phyloP scores from a whole-genome alignment of 495 filamentous ascomycete species.

The Lophium mytilinum region DNA sequence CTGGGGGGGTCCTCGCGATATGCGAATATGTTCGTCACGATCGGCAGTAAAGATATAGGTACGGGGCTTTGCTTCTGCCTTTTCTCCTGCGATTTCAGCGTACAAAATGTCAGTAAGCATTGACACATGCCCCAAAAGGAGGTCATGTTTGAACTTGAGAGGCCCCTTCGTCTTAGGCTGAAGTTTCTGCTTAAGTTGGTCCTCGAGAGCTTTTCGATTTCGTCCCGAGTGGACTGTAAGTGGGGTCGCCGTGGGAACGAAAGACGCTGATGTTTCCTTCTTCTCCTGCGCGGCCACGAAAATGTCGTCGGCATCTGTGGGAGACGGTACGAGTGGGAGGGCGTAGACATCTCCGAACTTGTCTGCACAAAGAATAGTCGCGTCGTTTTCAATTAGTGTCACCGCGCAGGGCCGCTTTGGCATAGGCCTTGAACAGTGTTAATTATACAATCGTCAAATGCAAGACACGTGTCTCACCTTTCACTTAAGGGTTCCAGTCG shows the following conservation, averaged over 20 bases:
- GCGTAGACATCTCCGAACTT: constrained; percentile 96
- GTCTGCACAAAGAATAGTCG: constrained; percentile 70
- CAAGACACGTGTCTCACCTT: constrained; percentile 46
- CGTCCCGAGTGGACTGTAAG: constrained; percentile 77
- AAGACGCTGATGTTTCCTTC: constrained; percentile 22
- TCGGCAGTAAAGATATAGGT: constrained; percentile 81
- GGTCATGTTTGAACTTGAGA: constrained; percentile 57
- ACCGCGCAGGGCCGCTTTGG: constrained; percentile 80
- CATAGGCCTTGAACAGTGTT: constrained; percentile 53
- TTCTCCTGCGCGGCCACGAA: constrained; percentile 7
- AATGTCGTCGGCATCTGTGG: constrained; percentile 22
- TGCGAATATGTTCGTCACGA: constrained; percentile 92
- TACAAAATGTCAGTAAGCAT: constrained; percentile 70
- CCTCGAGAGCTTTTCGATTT: constrained; percentile 65
- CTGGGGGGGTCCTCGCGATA: constrained; percentile 77
- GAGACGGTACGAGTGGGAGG: constrained; percentile 60
- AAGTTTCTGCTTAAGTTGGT: constrained; percentile 52
- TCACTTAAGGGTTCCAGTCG: constrained; percentile 59
- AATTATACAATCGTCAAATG: neutral
- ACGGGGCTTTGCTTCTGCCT: constrained; percentile 25
- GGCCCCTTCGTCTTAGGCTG: constrained; percentile 37
- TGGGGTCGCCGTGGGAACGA: constrained; percentile 54
- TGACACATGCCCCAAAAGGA: constrained; percentile 87
- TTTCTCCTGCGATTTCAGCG: constrained; percentile 31
- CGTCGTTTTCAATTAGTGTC: constrained; percentile 55